Percentiles rank a stretch among this genome's conserved stretches.
These are phyloP conservation scores for Diaporthe vexans DNA, from an alignment of 2,329 filamentous ascomycete species.

Conservation along the genomic window DNA sequence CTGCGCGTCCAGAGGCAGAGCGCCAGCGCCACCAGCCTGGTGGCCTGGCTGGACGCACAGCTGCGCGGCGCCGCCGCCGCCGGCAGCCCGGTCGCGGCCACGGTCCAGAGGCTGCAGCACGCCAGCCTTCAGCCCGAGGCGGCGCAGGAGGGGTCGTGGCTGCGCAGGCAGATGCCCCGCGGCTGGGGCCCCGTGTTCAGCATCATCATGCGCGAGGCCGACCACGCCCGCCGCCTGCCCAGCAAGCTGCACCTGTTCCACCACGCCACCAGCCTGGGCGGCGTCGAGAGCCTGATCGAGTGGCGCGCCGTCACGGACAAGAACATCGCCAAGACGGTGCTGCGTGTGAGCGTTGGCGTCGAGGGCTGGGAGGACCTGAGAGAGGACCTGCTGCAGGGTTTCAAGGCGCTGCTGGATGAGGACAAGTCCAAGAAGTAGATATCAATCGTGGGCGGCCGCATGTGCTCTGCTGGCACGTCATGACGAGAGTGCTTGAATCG, in stretches of 20 bases:
- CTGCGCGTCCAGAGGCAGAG: constrained; percentile 85
- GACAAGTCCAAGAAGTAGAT: constrained; percentile 33
- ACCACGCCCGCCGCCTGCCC: constrained; percentile 77
- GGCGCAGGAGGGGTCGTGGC: constrained; percentile 75
- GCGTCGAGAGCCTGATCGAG: constrained; percentile 96
- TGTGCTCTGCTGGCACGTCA: background rate
- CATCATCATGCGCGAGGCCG: constrained; percentile 73
- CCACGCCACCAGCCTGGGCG: constrained; percentile 93
- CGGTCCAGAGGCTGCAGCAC: constrained; percentile 77
- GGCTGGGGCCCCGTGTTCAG: constrained; percentile 93
- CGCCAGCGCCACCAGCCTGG: constrained; percentile 76
- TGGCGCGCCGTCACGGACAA: constrained; percentile 93
- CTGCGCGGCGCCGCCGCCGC: constrained; percentile 50
- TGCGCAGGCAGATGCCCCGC: constrained; percentile 88
- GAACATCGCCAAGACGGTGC: constrained; percentile 76
- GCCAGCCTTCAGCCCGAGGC: constrained; percentile 82
- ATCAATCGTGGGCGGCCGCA: background rate
- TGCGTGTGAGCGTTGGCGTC: constrained; percentile 88
- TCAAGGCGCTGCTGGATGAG: constrained; percentile 66
- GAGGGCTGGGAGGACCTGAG: constrained; percentile 89
- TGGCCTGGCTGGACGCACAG: constrained; percentile 76
- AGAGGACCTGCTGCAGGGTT: constrained; percentile 78
- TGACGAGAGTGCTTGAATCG: background rate
- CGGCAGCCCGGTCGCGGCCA: constrained; percentile 60
- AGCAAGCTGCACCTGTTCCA: constrained; percentile 87